Evolutionary conservation across 371 early-diverging fungal genomes (phyloP), one percentile per base, ranked within the genome.

Genomic region (Rhizopus stolonifer): DNA sequence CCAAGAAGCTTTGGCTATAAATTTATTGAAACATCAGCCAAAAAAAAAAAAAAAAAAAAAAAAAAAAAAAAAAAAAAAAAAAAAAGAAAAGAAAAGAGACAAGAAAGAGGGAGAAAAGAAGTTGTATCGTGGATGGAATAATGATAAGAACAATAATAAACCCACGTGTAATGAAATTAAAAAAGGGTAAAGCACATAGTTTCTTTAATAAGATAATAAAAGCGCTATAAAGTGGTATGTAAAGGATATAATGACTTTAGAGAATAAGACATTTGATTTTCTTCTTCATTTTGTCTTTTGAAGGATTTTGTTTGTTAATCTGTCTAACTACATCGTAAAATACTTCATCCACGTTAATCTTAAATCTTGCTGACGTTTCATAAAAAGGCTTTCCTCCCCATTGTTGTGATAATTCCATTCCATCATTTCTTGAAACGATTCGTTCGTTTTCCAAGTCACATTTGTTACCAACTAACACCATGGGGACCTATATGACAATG

Each of bases 1-100:
- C 46, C 84, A 84, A 34, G 65, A 14, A 49, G 40, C 11, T 69
- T 58, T 29, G 62, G 69, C 0, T 65, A 61, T 23, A 61, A 64
- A 2, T 69, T 61, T 38, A 82, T 94, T 32, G 98, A 97, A 72
- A 92, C 96, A 3, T 91, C 91, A 22, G 98, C 98, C 32, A 88
- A 90, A 66, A 75, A 82, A 38, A 85, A 87, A 50, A 85, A 11
- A 81, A 90, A 26, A 88, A 90, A 59, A 93, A 65, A 49, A 40
- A 65, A 19, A 52, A 61, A 17, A 61, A 65, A 15, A 65, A 69
- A 22, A 69, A 69, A 44, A 65, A 69, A 24, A 65, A 69, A 34
- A 59, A 65, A n/a, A 45, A 23, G 14, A 23, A 36, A 34, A 52
- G 47, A n/a, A 24, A 24, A 23, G 21, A 24, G 61, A 64, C 22